Conservation (phyloP, 1,139 yeast species). For the Arxiozyma slooffiae region DNA sequence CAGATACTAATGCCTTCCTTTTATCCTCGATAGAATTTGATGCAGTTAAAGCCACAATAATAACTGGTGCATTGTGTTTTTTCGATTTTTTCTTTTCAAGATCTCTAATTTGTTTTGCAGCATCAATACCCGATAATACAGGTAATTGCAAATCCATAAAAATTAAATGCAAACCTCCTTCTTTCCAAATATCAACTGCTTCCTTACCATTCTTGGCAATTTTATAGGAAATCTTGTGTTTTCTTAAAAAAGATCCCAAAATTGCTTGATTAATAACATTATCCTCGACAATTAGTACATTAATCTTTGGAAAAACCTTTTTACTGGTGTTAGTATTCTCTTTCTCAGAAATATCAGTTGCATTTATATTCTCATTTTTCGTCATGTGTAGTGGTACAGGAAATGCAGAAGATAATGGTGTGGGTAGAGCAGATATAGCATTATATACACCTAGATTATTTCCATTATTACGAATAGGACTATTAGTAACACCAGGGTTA, state of each 20-base stretch:
- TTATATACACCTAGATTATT: not conserved
- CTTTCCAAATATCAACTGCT: slow-evolving; percentile 85
- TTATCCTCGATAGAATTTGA: slow-evolving; percentile 80
- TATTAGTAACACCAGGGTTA: not conserved
- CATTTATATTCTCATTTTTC: slow-evolving; percentile 4
- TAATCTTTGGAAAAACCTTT: slow-evolving; percentile 56
- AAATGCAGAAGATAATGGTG: slow-evolving; percentile 1
- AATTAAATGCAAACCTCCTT: slow-evolving; percentile 85
- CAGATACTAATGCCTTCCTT: slow-evolving; percentile 88
- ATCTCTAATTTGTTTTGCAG: slow-evolving; percentile 78
- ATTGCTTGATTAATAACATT: slow-evolving; percentile 90
- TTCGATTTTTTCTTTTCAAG: slow-evolving; percentile 56
- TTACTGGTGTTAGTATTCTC: slow-evolving; percentile 17
- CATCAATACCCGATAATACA: slow-evolving; percentile 86
- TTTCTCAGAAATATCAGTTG: slow-evolving; percentile 1
- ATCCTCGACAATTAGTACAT: slow-evolving; percentile 90
- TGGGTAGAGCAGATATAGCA: not conserved
- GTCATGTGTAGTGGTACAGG: slow-evolving; percentile 5
- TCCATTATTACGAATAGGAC: not conserved
- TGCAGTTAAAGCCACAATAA: slow-evolving; percentile 92
- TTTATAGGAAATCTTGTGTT: slow-evolving; percentile 74
- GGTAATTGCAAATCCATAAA: slow-evolving; percentile 94
- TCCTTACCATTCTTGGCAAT: slow-evolving; percentile 88
- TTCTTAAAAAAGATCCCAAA: slow-evolving; percentile 80
- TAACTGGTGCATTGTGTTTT: slow-evolving; percentile 62